Percentiles rank a stretch among this genome's conserved stretches.
Conservation (phyloP, 345 rosid genomes). For the Salix caprea region DNA sequence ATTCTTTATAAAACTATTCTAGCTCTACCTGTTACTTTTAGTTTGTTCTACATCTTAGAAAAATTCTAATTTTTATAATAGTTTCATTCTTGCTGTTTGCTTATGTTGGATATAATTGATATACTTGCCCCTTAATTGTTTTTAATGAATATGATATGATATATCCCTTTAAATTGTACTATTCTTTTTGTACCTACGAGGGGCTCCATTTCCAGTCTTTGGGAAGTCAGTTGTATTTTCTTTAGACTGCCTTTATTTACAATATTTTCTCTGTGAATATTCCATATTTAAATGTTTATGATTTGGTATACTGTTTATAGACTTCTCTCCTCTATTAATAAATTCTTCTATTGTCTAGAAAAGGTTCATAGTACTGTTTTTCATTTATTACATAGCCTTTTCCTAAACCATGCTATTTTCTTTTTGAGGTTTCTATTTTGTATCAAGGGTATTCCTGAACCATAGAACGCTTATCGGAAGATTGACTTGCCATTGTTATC, state of each 20-base stretch:
- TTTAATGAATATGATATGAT: not conserved
- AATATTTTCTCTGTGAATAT: not conserved
- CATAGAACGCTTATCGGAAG: not conserved
- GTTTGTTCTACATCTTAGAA: not conserved
- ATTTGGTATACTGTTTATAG: not conserved
- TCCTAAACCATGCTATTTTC: not conserved
- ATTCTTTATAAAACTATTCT: not conserved
- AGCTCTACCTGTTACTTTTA: not conserved
- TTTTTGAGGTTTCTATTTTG: not conserved
- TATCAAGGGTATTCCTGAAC: not conserved
- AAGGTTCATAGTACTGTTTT: not conserved
- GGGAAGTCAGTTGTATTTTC: not conserved
- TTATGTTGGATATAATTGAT: not conserved
- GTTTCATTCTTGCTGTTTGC: not conserved
- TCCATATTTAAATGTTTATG: not conserved
- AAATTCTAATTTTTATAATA: not conserved
- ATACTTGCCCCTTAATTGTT: not conserved
- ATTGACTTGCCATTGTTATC: not conserved
- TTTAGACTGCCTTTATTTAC: not conserved
- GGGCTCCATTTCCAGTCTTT: not conserved
- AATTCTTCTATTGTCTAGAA: not conserved
- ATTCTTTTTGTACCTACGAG: not conserved
- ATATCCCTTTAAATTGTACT: not conserved
- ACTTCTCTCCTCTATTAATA: not conserved
- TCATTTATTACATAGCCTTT: not conserved